Evolutionary conservation across 2,329 filamentous ascomycete genomes (phyloP).

Genomic region (Byssothecium circinans): DNA sequence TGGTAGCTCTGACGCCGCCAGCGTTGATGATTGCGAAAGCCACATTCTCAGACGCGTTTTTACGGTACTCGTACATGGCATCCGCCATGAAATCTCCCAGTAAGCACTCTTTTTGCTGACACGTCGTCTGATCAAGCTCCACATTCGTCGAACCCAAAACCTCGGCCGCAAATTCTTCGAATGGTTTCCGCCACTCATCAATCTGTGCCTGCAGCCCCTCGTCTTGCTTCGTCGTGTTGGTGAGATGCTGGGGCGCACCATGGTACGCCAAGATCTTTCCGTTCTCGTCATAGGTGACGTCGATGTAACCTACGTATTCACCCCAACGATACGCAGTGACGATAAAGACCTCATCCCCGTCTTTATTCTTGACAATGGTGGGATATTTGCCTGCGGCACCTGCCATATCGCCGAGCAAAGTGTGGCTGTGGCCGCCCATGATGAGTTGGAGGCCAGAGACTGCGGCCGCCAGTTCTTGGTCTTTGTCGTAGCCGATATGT

Average conservation of each 20-base stretch:
- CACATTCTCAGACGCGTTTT: constrained; percentile 50
- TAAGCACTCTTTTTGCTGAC: constrained; percentile 60
- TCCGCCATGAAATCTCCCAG: constrained; percentile 49
- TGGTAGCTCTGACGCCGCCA: constrained; percentile 65
- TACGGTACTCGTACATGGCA: constrained; percentile 64
- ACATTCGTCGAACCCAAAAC: constrained; percentile 59
- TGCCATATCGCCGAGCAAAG: constrained; percentile 62
- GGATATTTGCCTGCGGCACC: constrained; percentile 63
- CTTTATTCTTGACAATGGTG: constrained; percentile 62
- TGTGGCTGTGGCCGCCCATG: constrained; percentile 63
- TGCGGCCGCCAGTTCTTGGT: constrained; percentile 61
- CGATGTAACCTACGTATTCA: constrained; percentile 68
- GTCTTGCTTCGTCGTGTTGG: constrained; percentile 63
- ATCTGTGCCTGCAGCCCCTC: constrained; percentile 60
- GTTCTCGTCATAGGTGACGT: constrained; percentile 62
- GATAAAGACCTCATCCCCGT: constrained; percentile 68
- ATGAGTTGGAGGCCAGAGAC: constrained; percentile 68
- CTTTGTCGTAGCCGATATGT: constrained; percentile 67
- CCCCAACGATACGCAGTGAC: constrained; percentile 70
- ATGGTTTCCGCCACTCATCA: constrained; percentile 61
- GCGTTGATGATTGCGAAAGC: constrained; percentile 65
- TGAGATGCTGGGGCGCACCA: constrained; percentile 65
- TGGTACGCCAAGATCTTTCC: constrained; percentile 65
- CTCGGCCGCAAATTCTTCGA: constrained; percentile 61
- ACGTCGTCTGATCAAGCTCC: constrained; percentile 61